Percentiles rank a stretch among this genome's conserved stretches.
Conservation (phyloP, 768 basidiomycete genomes). For the Podaxis sp. region DNA sequence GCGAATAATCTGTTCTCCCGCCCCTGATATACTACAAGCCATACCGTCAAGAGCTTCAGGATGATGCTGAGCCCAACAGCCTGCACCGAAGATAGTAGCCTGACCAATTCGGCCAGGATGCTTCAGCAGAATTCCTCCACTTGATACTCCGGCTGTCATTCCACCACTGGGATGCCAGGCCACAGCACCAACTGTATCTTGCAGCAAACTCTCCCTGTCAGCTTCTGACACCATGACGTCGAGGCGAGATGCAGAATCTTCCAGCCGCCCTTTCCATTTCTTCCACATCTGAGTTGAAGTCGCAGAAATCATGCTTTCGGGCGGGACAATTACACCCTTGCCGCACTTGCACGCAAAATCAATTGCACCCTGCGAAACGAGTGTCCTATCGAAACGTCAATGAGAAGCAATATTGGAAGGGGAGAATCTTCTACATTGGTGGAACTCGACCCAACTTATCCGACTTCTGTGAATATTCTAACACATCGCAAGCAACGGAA, state of each 20-base stretch:
- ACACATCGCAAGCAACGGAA: conserved; percentile 52
- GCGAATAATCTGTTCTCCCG: conserved; percentile 71
- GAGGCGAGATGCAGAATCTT: conserved; percentile 11
- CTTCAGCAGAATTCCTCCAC: conserved; percentile 81
- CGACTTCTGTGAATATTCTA: conserved; percentile 47
- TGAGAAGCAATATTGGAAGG: background rate
- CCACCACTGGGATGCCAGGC: conserved; percentile 45
- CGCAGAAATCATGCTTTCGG: conserved; percentile 49
- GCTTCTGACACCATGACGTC: conserved; percentile 1
- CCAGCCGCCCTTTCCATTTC: conserved; percentile 55
- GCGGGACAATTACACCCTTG: conserved; percentile 33
- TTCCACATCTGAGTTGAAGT: conserved; percentile 55
- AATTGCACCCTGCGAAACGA: conserved; percentile 62
- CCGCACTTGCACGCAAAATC: conserved; percentile 43
- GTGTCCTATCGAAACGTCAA: conserved; percentile 40
- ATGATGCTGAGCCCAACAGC: conserved; percentile 66
- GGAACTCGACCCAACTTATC: conserved; percentile 65
- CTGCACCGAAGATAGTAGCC: conserved; percentile 74
- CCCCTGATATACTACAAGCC: conserved; percentile 78
- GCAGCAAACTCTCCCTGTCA: conserved; percentile 35
- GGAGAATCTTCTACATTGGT: conserved; percentile 52
- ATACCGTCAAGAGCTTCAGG: conserved; percentile 31
- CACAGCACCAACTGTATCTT: conserved; percentile 86
- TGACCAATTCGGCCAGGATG: conserved; percentile 74
- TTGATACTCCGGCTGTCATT: conserved; percentile 75